Evolutionary conservation across 2,329 filamentous ascomycete species (phyloP).

Genomic region (Diaporthe vexans): DNA sequence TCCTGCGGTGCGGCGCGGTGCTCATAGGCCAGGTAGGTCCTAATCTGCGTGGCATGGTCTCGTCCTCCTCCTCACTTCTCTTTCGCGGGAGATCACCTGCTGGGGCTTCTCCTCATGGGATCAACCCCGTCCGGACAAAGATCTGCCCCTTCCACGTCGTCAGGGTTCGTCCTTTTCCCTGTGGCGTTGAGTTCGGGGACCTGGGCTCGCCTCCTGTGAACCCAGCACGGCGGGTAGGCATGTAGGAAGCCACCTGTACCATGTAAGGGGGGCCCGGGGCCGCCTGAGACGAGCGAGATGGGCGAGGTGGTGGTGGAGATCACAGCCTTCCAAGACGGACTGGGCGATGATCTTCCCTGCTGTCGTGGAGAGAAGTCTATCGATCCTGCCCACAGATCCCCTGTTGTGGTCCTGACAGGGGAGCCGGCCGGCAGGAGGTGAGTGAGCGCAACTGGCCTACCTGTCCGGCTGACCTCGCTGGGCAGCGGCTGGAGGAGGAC

Average conservation of each 20-base stretch:
- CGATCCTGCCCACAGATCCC: conserved; percentile 17
- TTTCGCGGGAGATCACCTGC: conserved; percentile 12
- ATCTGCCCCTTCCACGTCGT: conserved; percentile 12
- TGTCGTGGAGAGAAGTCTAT: conserved; percentile 17
- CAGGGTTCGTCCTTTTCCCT: not conserved
- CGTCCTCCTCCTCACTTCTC: not conserved
- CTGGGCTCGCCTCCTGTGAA: conserved; percentile 5
- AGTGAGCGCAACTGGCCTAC: not conserved
- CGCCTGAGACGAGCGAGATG: not conserved
- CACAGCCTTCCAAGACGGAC: conserved; percentile 9
- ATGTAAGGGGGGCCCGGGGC: not conserved
- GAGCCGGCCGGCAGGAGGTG: conserved; percentile 7
- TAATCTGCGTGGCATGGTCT: not conserved
- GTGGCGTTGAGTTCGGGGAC: conserved; percentile 17
- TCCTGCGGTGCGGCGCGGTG: not conserved
- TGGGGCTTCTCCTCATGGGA: conserved; percentile 17
- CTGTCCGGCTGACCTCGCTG: not conserved
- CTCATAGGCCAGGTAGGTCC: not conserved
- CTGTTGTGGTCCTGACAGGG: not conserved
- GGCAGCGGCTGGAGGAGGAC: not conserved
- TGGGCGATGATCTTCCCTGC: conserved; percentile 9
- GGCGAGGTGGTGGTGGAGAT: conserved; percentile 13
- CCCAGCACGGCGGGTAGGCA: conserved; percentile 5
- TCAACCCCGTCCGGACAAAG: conserved; percentile 22
- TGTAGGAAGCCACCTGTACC: conserved; percentile 13